Evolutionary conservation across 2,329 filamentous ascomycete genomes (phyloP).

Genomic region (Neoscytalidium dimidiatum): DNA sequence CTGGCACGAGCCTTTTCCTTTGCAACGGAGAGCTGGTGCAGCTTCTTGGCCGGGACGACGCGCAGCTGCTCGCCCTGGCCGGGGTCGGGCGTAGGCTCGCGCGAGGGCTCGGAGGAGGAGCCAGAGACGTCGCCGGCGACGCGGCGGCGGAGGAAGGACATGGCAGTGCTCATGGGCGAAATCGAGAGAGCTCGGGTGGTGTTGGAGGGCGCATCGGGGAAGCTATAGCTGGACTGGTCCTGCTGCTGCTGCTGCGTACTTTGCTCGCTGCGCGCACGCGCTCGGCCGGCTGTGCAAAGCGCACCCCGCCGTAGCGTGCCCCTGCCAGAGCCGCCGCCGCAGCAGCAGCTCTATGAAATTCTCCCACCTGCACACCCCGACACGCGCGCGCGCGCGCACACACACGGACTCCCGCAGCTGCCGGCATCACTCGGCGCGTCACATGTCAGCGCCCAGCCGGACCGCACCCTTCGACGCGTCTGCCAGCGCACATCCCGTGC

Average conservation of each 20-base stretch:
- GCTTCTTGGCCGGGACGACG: slow-evolving; percentile 54
- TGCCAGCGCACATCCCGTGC: slow-evolving; percentile 5
- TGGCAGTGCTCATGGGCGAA: slow-evolving; percentile 18
- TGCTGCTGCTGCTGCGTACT: neutral
- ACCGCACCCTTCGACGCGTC: neutral
- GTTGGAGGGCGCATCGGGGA: neutral
- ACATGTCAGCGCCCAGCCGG: neutral
- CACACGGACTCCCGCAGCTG: neutral
- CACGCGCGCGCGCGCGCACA: neutral
- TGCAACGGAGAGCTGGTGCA: slow-evolving; percentile 43
- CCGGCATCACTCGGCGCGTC: neutral
- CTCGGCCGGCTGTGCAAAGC: neutral
- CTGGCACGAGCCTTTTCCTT: slow-evolving; percentile 19
- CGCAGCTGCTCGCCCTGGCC: slow-evolving; percentile 51
- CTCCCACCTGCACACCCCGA: no score
- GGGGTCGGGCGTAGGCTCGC: slow-evolving; percentile 42
- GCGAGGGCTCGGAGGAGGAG: slow-evolving; percentile 36
- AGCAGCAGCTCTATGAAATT: neutral
- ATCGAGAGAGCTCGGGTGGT: neutral
- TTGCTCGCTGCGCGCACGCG: neutral
- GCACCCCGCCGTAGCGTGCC: no score
- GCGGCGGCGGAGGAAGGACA: slow-evolving; percentile 40
- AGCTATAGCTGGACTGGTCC: no score
- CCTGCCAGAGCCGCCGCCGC: no score
- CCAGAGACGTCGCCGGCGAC: slow-evolving; percentile 29